Percentiles rank a stretch among this genome's conserved stretches.
phyloP scores from a whole-genome alignment of 2,329 filamentous ascomycete genomes.

The Pochonia chlamydosporia region DNA sequence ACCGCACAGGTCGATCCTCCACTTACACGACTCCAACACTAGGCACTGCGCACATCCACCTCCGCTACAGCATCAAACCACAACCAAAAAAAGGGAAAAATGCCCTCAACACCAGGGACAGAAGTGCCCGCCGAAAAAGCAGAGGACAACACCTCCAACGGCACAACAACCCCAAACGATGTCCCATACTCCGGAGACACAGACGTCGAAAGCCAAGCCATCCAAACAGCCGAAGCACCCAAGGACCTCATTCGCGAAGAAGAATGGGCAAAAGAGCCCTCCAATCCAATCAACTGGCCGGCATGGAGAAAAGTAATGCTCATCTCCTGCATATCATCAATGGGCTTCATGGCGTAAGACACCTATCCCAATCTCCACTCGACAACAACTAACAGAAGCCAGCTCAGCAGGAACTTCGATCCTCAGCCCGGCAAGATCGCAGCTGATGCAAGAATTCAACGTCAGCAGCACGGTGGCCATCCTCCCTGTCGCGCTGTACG shows the following conservation, averaged over 20 bases:
- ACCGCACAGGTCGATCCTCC: too few relatives aligned
- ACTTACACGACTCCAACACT: too few relatives aligned
- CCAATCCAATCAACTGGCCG: slow-evolving; percentile 48
- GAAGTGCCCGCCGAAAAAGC: background rate
- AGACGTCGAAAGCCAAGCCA: background rate
- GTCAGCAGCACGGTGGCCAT: slow-evolving; percentile 50
- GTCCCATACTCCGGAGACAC: background rate
- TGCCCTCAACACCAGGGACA: too few relatives aligned
- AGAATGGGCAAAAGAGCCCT: slow-evolving; percentile 10
- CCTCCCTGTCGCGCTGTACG: slow-evolving; percentile 54
- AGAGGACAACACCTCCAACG: background rate
- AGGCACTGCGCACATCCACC: too few relatives aligned
- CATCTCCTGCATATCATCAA: slow-evolving; percentile 29
- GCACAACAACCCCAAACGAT: background rate
- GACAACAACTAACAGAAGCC: too few relatives aligned
- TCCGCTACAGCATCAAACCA: too few relatives aligned
- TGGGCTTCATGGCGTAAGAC: slow-evolving; percentile 34
- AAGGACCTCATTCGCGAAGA: background rate
- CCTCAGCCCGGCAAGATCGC: slow-evolving; percentile 39
- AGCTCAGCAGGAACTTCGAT: slow-evolving; percentile 51
- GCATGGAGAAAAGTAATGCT: slow-evolving; percentile 32
- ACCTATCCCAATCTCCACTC: too few relatives aligned
- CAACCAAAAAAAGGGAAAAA: too few relatives aligned
- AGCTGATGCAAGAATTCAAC: slow-evolving; percentile 47
- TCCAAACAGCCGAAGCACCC: background rate